Conservation (phyloP, 208 protist genomes). For the Trypanosoma vivax region DNA sequence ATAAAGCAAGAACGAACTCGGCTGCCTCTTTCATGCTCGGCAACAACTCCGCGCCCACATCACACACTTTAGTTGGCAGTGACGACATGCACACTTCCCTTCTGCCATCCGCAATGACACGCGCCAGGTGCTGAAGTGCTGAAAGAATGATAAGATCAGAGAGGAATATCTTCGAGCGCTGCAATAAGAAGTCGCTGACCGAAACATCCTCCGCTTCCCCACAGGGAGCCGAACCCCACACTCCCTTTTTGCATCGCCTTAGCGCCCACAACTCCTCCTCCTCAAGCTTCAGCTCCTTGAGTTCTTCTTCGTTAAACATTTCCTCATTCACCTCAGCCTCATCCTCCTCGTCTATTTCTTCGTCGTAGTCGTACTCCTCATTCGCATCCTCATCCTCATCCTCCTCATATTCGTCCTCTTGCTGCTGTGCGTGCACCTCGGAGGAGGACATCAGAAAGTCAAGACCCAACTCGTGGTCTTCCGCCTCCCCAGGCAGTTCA, state of each 20-base stretch:
- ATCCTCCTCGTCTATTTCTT: conserved; percentile 10
- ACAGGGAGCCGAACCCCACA: background rate
- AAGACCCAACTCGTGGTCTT: no score
- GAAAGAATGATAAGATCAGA: conserved; percentile 26
- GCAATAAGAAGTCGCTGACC: background rate
- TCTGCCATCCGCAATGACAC: background rate
- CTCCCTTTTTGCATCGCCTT: background rate
- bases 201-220: background rate
- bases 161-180: conserved; percentile 17
- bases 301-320: background rate
- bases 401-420: conserved; percentile 1
- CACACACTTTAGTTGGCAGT: background rate
- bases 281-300: background rate
- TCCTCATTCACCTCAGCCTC: background rate
- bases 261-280: background rate
- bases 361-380: conserved; percentile 2
- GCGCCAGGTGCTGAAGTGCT: conserved; percentile 38
- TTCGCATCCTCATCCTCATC: background rate
- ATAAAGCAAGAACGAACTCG: conserved; percentile 10
- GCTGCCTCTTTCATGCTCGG: conserved; percentile 4
- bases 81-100: background rate
- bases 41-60: background rate
- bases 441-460: no score
- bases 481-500: background rate
- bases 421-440: conserved; percentile 9